Base-by-base conservation (phyloP, 75 land plant species). In the Cunninghamia lanceolata region DNA sequence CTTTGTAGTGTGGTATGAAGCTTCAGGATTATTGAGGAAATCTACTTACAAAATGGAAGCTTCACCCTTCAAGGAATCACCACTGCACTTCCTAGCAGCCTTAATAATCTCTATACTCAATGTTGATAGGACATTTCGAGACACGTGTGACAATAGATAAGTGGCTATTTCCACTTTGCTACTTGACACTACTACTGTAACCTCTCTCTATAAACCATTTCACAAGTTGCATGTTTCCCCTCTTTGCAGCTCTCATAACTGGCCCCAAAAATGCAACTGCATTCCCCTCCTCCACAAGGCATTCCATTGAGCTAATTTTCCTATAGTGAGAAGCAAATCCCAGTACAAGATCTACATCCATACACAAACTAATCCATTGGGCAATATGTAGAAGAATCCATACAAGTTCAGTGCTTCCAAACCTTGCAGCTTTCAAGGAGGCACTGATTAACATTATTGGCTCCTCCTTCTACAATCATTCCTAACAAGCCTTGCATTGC, bases 401-500 rank as follows among this genome's bases (percentile, higher is more conserved):
- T 3, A 97, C 99, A 87, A 97, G 97, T 81, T 97, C 99, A 17
- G 99, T 97, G 86, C 99, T 97, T 32, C 99, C 99, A 91, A 97
- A 97, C 43, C 99, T 89, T 34, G 99, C 94, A 34, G 99, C 99
- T n/a, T 89, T 97, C 99, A 78, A 97, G 93, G 87, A 97, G 93
- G 73, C 99, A 97, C 84, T 97, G 99, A 84, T 97, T 95, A 16
- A 97, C 99, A 91, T 97, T 97, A 66, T 97, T 97, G 16, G 99
- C 99, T 82, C 99, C 99, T 7, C 99, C 94, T 71, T 97, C 99
- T 30, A 97, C 97, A 84, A 97, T 85, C 93, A 97, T 85, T 25
- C 93, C 92, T 59, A 97, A 85, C 83, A 97, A 82, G 14, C 97
- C 99, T 87, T 97, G 99, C 87, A 97, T 93, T 45, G 90, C 94